A percentile compares a stretch with the other conserved stretches of the same genome.
phyloP scores from a whole-genome alignment of 2,329 filamentous ascomycete species.

The Sclerotinia sclerotiorum region DNA sequence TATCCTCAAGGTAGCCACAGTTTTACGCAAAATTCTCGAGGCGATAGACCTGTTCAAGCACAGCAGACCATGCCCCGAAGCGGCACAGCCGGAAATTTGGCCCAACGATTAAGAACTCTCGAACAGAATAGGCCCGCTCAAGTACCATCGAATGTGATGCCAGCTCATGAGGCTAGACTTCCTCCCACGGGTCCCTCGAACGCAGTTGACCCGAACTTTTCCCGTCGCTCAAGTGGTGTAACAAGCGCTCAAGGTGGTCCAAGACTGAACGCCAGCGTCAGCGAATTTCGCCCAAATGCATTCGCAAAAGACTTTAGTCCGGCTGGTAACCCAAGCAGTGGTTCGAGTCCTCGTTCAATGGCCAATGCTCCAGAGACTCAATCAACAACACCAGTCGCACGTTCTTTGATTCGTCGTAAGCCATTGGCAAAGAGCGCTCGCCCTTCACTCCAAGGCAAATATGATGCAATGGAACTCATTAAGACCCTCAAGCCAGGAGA shows the following conservation, averaged over 20 bases:
- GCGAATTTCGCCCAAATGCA: conserved; percentile 84
- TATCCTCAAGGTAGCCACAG: conserved; percentile 45
- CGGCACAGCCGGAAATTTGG: conserved; percentile 32
- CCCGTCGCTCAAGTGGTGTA: conserved; percentile 54
- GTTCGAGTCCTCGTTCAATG: conserved; percentile 69
- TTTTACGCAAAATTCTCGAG: conserved; percentile 43
- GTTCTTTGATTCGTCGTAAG: conserved; percentile 66
- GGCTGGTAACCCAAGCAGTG: conserved; percentile 57
- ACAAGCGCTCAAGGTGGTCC: conserved; percentile 52
- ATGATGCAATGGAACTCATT: conserved; percentile 62
- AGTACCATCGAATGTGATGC: conserved; percentile 31
- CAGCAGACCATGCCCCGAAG: conserved; percentile 34
- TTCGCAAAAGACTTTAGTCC: conserved; percentile 81
- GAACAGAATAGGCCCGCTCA: conserved; percentile 36
- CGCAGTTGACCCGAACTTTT: conserved; percentile 52
- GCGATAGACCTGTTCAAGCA: conserved; percentile 31
- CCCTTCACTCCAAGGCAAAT: conserved; percentile 53
- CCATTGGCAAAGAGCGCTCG: conserved; percentile 59
- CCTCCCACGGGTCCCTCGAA: conserved; percentile 74
- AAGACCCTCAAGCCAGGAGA: conserved; percentile 54
- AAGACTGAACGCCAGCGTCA: conserved; percentile 64
- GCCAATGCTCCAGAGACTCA: conserved; percentile 38
- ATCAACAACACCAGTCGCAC: conserved; percentile 44
- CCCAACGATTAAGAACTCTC: conserved; percentile 34
- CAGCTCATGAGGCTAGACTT: conserved; percentile 59